Base-by-base conservation (phyloP, 345 rosid species). In the Erysimum cheiranthoides region DNA sequence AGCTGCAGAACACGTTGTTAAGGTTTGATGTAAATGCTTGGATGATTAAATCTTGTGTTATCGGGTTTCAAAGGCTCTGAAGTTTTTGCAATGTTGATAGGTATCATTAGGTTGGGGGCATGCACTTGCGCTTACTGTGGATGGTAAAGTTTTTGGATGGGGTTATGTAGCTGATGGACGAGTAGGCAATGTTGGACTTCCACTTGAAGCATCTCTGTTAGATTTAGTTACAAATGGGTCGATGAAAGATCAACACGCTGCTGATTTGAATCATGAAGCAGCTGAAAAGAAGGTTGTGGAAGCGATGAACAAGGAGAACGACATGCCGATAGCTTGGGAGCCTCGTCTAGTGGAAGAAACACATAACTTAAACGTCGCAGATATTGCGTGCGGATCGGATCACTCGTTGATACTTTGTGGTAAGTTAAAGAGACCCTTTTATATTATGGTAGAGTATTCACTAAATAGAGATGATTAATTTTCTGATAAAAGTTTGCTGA, bases 21-120 rank as follows among this genome's bases (percentile, higher is more conserved):
- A 92, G 99, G 98, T 95, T 77, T 77, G 84, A 57, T n/a, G 45
- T n/a, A 66, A 13, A 35, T 52, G 42, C 4, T 52, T 62, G 13
- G 5, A 56, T 43, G 13, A 27, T 4, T 13, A 58, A 32, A n/a
- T 27, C 39, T 60, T 40, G 56, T 14, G 6, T 53, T 38, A 27
- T 53, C 11, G 38, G 49, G 14, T 61, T 52, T 50, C 5, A 64
- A 53, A 36, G 3, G 67, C 12, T 61, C 14, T 35, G 11, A 3
- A 14, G 67, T 27, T 62, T 54, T 54, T 12, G 25, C 11, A 14
- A 2, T 63, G 65, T 79, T 68, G 79, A 65, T 77, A 94, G 98
- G 96, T 88, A 32, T 88, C 99, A 1, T 90, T 90, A 70, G 99
- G 98, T 42, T 90, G 99, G 99, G 97, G 97, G 2, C 98, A 95